phyloP scores from a whole-genome alignment of 108 stramenopile genomes.

The Nannochloropsis gaditana region DNA sequence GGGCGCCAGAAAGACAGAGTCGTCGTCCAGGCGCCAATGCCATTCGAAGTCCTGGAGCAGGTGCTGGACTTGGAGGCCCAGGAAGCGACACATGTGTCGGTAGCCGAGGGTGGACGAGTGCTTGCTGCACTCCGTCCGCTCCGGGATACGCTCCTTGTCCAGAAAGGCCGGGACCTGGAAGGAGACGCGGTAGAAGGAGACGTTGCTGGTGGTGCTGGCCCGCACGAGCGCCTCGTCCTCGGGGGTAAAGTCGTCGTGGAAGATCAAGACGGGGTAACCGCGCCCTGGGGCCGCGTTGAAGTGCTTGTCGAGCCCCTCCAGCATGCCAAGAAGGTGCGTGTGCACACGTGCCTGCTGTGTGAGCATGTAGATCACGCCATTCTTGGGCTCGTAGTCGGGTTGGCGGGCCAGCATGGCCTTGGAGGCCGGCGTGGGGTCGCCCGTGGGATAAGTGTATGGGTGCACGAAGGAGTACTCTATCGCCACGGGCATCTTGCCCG shows the following conservation, averaged over 20 bases:
- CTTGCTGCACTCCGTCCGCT: constrained; percentile 26
- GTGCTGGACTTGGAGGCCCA: constrained; percentile 23
- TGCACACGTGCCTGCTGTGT: not conserved
- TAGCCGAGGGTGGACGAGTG: constrained; percentile 26
- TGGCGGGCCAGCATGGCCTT: not conserved
- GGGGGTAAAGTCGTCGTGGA: constrained; percentile 33
- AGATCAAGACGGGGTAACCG: constrained; percentile 21
- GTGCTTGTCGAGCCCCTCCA: constrained; percentile 1
- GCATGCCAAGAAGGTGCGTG: not conserved
- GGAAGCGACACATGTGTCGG: constrained; percentile 37
- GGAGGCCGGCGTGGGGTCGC: not conserved
- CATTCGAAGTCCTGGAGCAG: constrained; percentile 26
- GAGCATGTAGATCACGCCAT: constrained; percentile 30
- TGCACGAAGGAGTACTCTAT: constrained; percentile 34
- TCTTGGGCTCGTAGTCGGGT: not conserved
- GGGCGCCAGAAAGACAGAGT: constrained; percentile 10
- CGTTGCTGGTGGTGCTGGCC: not conserved
- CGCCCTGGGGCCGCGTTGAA: constrained; percentile 18
- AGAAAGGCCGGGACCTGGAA: constrained; percentile 23
- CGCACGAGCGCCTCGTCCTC: not conserved
- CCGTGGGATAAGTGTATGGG: not conserved
- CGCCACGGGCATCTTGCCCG: constrained; percentile 29
- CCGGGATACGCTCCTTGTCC: constrained; percentile 20
- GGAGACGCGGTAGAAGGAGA: not conserved
- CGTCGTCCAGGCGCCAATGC: constrained; percentile 34